Percentiles rank a stretch among this genome's conserved stretches.
Evolutionary conservation across 2,329 filamentous ascomycete genomes (phyloP).

Genomic region (Cadophora luteo-olivacea): DNA sequence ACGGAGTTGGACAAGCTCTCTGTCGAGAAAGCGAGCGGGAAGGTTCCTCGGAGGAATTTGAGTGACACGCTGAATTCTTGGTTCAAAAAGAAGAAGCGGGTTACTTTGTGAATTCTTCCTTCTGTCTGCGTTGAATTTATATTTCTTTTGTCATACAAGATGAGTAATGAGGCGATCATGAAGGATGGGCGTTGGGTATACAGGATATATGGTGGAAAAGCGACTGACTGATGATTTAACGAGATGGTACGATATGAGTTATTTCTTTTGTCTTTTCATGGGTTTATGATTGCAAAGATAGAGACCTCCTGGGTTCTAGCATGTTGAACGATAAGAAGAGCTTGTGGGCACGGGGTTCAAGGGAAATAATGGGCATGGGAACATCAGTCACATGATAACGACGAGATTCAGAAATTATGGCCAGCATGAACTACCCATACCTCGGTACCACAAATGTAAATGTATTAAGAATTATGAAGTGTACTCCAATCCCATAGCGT

Average conservation of each 20-base stretch:
- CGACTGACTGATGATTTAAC: constrained; percentile 14
- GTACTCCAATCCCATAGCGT: neutral
- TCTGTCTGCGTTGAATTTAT: neutral
- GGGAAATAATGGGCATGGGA: neutral
- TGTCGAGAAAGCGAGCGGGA: neutral
- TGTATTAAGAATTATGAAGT: neutral
- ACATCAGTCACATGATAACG: neutral
- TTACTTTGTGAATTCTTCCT: neutral
- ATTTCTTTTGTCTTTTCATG: neutral
- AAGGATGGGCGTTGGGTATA: neutral
- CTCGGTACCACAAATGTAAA: neutral
- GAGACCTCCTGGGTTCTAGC: neutral
- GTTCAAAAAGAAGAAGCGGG: neutral
- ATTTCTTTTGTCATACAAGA: neutral
- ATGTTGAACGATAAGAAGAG: neutral
- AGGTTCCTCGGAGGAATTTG: neutral
- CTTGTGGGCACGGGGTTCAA: neutral
- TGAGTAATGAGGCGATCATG: neutral
- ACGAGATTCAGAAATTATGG: neutral
- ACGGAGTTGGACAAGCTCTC: neutral
- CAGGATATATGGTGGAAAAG: neutral
- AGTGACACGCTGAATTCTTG: neutral
- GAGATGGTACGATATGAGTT: constrained; percentile 12
- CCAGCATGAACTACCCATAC: neutral
- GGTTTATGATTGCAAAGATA: neutral